A percentile compares a stretch with the other conserved stretches of the same genome.
Evolutionary conservation across 345 rosid species (phyloP).

Genomic region (Physaria fendleri): DNA sequence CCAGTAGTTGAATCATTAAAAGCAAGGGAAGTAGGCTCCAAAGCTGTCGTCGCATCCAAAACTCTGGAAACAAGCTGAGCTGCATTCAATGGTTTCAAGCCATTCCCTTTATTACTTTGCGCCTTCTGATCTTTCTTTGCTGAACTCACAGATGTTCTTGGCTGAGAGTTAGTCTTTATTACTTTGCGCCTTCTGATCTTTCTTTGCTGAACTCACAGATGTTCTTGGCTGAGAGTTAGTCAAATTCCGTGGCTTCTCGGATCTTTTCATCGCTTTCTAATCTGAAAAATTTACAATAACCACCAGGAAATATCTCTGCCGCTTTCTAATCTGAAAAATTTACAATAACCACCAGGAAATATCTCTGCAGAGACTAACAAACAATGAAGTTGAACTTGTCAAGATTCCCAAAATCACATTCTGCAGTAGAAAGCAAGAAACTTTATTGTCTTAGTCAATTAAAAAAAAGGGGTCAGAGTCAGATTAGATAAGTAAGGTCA

Average conservation of each 20-base stretch:
- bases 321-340: not conserved
- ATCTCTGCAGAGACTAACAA: not conserved
- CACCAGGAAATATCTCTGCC: not conserved
- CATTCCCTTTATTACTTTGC: conserved; percentile 17
- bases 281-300: not conserved
- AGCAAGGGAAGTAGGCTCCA: conserved; percentile 10
- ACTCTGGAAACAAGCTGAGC: conserved; percentile 35
- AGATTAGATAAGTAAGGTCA: not conserved
- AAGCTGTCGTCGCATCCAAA: conserved; percentile 16
- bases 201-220: not conserved
- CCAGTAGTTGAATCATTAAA: conserved; percentile 51
- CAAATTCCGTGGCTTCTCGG: conserved; percentile 25
- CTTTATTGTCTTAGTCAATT: not conserved
- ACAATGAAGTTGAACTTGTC: not conserved
- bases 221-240: conserved; percentile 14
- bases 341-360: not conserved
- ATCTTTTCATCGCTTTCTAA: conserved; percentile 21
- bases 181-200: conserved; percentile 24
- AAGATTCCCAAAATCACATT: conserved; percentile 4
- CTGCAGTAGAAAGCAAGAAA: conserved; percentile 6
- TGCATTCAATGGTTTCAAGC: conserved; percentile 23
- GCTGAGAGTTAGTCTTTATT: conserved; percentile 15
- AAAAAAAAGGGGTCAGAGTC: too few relatives aligned
- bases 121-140: conserved; percentile 27
- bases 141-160: not conserved